Evolutionary conservation across 768 basidiomycete genomes (phyloP).

Genomic region (Gloeophyllum trabeum): DNA sequence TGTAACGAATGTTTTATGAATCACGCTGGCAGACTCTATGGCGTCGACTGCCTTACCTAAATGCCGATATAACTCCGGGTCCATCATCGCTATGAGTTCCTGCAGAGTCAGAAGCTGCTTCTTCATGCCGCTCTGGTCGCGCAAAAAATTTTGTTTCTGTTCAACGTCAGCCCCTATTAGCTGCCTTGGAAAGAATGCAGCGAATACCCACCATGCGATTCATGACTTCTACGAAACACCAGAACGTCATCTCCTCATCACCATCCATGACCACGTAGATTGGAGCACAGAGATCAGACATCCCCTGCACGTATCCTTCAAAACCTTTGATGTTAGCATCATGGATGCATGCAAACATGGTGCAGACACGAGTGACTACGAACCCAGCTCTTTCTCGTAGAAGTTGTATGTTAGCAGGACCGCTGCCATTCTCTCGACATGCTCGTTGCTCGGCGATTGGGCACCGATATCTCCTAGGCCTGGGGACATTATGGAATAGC

Average conservation of each 20-base stretch:
- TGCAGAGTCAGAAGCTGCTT: slow-evolving; percentile 83
- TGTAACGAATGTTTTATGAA: no score
- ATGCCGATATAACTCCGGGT: slow-evolving; percentile 90
- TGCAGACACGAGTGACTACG: slow-evolving; percentile 17
- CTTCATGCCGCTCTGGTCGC: slow-evolving; percentile 98
- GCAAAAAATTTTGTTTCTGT: slow-evolving; percentile 89
- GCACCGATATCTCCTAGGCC: slow-evolving; percentile 66
- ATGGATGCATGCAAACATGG: neutral
- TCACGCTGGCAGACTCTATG: no score
- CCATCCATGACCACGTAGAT: slow-evolving; percentile 86
- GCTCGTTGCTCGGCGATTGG: slow-evolving; percentile 83
- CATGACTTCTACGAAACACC: slow-evolving; percentile 96
- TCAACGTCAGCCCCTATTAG: slow-evolving; percentile 1
- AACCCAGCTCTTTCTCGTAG: slow-evolving; percentile 80
- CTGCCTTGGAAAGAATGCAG: neutral
- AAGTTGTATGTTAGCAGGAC: slow-evolving; percentile 89
- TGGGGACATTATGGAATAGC: slow-evolving; percentile 67
- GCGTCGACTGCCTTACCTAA: slow-evolving; percentile 66
- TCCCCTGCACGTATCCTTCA: slow-evolving; percentile 93
- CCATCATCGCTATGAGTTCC: slow-evolving; percentile 86
- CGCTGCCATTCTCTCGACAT: slow-evolving; percentile 78
- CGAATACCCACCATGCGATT: slow-evolving; percentile 68
- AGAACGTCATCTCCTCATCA: slow-evolving; percentile 87
- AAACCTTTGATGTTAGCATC: slow-evolving; percentile 10
- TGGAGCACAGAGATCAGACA: slow-evolving; percentile 94